phyloP scores from a whole-genome alignment of 345 rosid genomes.

The Eucalyptus polybractea region DNA sequence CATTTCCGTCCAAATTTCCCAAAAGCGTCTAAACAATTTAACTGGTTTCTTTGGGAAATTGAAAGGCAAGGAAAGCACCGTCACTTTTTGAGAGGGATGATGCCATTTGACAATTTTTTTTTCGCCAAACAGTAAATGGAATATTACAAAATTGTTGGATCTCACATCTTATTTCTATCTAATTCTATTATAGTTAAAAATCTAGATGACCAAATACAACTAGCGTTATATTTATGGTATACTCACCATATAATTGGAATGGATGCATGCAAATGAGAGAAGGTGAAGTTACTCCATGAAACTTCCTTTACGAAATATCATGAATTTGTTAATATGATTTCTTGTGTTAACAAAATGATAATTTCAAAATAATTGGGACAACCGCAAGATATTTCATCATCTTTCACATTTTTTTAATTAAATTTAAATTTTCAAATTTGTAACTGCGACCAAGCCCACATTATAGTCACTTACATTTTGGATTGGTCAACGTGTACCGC shows the following conservation, averaged over 20 bases:
- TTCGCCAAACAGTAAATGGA: too few relatives aligned
- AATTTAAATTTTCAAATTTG: background rate
- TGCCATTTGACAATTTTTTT: background rate
- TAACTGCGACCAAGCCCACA: background rate
- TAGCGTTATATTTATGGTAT: background rate
- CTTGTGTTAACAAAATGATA: background rate
- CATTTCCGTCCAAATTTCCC: background rate
- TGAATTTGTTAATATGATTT: background rate
- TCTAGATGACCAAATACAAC: accelerated
- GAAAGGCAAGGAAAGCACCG: background rate
- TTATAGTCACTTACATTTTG: too few relatives aligned
- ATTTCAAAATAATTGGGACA: background rate
- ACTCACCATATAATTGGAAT: background rate
- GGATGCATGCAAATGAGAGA: background rate
- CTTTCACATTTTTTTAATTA: background rate
- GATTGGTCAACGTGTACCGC: too few relatives aligned
- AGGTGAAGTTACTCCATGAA: background rate
- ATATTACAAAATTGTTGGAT: background rate
- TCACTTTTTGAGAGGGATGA: background rate
- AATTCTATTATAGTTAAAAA: background rate
- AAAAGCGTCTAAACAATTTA: too few relatives aligned
- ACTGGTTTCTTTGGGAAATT: background rate
- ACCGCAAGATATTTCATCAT: background rate
- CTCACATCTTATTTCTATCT: background rate
- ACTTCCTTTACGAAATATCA: background rate